These are phyloP conservation scores for Yarrowia sp. DNA, from an alignment of 805 yeast genomes.

Conservation along the genomic window DNA sequence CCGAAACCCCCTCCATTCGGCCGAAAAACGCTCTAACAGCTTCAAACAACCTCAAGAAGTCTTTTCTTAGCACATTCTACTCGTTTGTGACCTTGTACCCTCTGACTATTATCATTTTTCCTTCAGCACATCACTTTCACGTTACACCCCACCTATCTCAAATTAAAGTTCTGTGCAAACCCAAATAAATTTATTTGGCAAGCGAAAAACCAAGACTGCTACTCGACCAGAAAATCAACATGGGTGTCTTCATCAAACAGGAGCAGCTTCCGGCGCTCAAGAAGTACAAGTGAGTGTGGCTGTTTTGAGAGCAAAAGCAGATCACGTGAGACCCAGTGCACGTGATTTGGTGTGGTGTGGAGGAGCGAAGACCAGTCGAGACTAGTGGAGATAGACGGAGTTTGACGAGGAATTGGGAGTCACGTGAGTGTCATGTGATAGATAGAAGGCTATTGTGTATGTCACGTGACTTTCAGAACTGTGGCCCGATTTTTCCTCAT, in stretches of 20 bases:
- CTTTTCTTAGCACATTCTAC: too few relatives aligned
- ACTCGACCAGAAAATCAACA: constrained; percentile 33
- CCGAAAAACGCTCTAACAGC: too few relatives aligned
- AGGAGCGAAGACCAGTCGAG: neutral
- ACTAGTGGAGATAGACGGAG: neutral
- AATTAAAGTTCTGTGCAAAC: neutral
- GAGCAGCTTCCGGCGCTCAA: constrained; percentile 52
- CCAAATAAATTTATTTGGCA: constrained; percentile 16
- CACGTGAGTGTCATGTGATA: neutral
- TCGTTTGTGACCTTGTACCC: too few relatives aligned
- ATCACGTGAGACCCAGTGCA: neutral
- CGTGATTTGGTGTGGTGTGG: neutral
- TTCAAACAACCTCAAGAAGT: too few relatives aligned
- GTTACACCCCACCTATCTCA: neutral
- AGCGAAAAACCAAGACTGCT: neutral
- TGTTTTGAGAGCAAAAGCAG: too few relatives aligned
- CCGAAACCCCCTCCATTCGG: too few relatives aligned
- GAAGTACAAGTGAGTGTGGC: constrained; percentile 47
- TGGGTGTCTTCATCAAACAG: constrained; percentile 67
- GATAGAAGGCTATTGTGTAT: too few relatives aligned
- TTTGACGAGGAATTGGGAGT: neutral
- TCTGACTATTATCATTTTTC: too few relatives aligned
- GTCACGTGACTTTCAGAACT: too few relatives aligned
- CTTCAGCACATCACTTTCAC: too few relatives aligned
- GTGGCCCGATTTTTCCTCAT: too few relatives aligned